Conservation (phyloP, 495 filamentous ascomycete genomes). For the Mytilinidion resinicola region DNA sequence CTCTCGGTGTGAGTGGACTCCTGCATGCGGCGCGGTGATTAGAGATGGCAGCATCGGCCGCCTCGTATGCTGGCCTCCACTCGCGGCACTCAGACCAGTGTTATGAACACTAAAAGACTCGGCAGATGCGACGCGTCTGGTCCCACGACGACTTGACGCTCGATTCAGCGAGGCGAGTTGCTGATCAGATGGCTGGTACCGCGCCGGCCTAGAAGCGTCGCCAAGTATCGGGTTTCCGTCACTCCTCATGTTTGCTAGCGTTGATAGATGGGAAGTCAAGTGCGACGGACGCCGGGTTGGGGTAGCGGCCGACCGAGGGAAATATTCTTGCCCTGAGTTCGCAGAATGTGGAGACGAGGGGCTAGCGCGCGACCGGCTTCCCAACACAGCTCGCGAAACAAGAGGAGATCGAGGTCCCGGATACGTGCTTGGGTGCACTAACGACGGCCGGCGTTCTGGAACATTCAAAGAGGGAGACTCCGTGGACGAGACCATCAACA, state of each 20-base stretch:
- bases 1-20: not conserved
- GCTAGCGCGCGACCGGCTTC: no score
- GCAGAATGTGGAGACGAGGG: no score
- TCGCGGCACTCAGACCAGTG: not conserved
- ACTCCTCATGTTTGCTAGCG: no score
- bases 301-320: not conserved
- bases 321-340: no score
- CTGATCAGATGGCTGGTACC: not conserved
- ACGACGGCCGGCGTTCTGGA: not conserved
- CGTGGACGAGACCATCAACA: no score
- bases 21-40: not conserved
- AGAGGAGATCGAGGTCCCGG: not conserved
- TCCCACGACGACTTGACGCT: not conserved
- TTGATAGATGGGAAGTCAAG: not conserved
- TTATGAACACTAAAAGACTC: not conserved
- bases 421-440: constrained; percentile 1
- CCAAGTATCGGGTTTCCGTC: no score
- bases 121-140: not conserved
- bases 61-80: not conserved
- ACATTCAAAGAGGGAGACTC: no score
- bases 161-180: not conserved
- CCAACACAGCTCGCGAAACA: no score
- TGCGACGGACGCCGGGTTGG: not conserved
- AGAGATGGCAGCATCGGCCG: not conserved
- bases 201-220: no score